These are phyloP conservation scores for Ogataea thermomethanolica DNA, from an alignment of 805 yeast genomes.

Conservation along the genomic window DNA sequence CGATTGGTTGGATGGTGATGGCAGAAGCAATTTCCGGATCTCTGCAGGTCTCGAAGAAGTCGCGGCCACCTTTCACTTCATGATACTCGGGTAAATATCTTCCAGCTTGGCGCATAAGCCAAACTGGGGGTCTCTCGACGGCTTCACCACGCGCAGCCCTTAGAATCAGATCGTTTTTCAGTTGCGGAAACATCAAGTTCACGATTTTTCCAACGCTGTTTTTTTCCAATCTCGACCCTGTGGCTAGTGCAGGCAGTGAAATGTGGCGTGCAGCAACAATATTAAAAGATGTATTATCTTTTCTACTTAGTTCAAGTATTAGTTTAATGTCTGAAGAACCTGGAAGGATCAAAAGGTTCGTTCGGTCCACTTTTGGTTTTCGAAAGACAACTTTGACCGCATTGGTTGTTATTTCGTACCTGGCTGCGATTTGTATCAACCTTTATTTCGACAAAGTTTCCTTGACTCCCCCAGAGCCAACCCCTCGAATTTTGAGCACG, in stretches of 20 bases:
- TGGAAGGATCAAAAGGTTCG: conserved; percentile 22
- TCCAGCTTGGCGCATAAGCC: conserved; percentile 99
- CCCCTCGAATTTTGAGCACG: conserved; percentile 36
- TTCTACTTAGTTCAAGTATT: background rate
- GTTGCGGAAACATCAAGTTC: conserved; percentile 51
- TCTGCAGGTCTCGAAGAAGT: conserved; percentile 93
- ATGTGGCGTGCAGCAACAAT: conserved; percentile 8
- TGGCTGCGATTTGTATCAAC: conserved; percentile 35
- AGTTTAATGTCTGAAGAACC: conserved; percentile 13
- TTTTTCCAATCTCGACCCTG: background rate
- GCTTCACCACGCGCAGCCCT: conserved; percentile 88
- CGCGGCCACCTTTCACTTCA: conserved; percentile 76
- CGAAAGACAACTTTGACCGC: conserved; percentile 67
- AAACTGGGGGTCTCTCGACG: conserved; percentile 96
- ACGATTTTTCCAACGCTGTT: background rate
- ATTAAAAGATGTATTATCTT: background rate
- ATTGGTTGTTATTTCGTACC: conserved; percentile 47
- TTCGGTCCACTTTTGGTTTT: conserved; percentile 60
- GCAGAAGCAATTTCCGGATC: conserved; percentile 92
- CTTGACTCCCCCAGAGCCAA: conserved; percentile 41
- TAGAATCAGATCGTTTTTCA: conserved; percentile 85
- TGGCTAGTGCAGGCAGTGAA: conserved; percentile 2
- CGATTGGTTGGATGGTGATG: conserved; percentile 93
- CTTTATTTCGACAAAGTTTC: conserved; percentile 39
- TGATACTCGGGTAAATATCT: conserved; percentile 90